Conservation (phyloP, 257 asterid genomes). For the Thymus mandschuricus region DNA sequence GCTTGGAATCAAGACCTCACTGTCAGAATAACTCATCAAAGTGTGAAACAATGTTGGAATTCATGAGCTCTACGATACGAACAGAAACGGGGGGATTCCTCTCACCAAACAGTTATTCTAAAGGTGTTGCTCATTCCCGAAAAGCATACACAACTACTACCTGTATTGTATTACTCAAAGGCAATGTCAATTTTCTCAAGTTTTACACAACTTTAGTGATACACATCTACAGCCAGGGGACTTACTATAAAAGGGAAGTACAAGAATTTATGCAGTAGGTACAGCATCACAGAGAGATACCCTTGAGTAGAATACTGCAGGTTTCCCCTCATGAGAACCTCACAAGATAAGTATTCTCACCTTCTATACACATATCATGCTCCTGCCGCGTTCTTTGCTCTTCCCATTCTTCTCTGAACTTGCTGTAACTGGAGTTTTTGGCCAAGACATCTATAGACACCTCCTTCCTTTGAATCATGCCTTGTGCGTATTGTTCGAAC, state of each 20-base stretch:
- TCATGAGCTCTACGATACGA: no score
- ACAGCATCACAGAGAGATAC: background rate
- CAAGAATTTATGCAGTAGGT: background rate
- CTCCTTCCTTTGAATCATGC: slow-evolving; percentile 70
- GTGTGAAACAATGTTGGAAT: no score
- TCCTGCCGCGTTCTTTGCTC: slow-evolving; percentile 51
- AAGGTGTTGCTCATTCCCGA: background rate
- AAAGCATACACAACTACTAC: slow-evolving; percentile 8
- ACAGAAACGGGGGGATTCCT: no score
- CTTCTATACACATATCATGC: slow-evolving; percentile 28
- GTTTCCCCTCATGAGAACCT: slow-evolving; percentile 26
- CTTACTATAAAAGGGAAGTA: background rate
- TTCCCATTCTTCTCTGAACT: slow-evolving; percentile 66
- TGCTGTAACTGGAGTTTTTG: slow-evolving; percentile 70
- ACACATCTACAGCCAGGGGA: background rate
- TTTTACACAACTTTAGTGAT: slow-evolving; percentile 3
- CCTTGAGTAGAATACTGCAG: background rate
- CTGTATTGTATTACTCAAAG: background rate
- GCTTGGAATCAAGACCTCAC: no score
- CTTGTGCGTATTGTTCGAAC: slow-evolving; percentile 66
- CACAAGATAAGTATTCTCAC: slow-evolving; percentile 20
- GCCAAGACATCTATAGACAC: slow-evolving; percentile 80
- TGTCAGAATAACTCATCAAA: no score
- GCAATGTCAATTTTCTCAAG: slow-evolving; percentile 15
- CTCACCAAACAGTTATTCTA: background rate